These are phyloP conservation scores for Trypanosoma theileri DNA, from an alignment of 208 protist species.

Conservation along the genomic window DNA sequence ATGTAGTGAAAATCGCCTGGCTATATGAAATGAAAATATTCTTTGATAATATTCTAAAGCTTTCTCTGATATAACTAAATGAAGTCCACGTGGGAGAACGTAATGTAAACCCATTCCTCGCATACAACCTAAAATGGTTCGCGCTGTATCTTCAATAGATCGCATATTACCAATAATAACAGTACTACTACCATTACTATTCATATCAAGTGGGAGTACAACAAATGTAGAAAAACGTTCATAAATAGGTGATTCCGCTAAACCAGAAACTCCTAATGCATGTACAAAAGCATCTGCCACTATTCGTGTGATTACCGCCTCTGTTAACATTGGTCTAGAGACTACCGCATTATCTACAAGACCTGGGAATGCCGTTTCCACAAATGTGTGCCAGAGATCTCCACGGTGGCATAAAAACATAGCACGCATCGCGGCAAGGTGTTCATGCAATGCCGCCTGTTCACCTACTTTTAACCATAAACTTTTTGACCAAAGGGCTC, in stretches of 20 bases:
- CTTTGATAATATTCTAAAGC: slow-evolving; percentile 77
- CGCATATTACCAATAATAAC: not conserved
- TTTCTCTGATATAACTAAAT: slow-evolving; percentile 65
- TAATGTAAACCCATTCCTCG: slow-evolving; percentile 51
- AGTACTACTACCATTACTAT: not conserved
- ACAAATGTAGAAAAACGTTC: slow-evolving; percentile 29
- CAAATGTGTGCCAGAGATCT: slow-evolving; percentile 82
- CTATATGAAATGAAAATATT: slow-evolving; percentile 69
- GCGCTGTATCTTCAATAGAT: slow-evolving; percentile 62
- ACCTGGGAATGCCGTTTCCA: slow-evolving; percentile 42
- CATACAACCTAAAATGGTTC: slow-evolving; percentile 44
- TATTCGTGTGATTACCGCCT: slow-evolving; percentile 24
- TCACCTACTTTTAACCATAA: slow-evolving; percentile 69
- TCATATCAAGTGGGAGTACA: slow-evolving; percentile 22
- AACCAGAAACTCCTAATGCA: slow-evolving; percentile 35
- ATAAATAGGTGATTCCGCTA: slow-evolving; percentile 30
- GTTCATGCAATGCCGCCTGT: slow-evolving; percentile 32
- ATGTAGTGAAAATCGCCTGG: slow-evolving; percentile 57
- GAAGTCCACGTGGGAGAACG: slow-evolving; percentile 42
- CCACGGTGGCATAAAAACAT: slow-evolving; percentile 85
- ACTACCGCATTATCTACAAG: slow-evolving; percentile 30
- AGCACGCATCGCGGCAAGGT: slow-evolving; percentile 52
- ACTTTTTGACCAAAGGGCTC: slow-evolving; percentile 69
- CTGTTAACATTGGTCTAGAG: slow-evolving; percentile 8
- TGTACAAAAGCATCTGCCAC: slow-evolving; percentile 37